Evolutionary conservation across 495 filamentous ascomycete genomes (phyloP), one percentile per base, ranked within the genome.

Genomic region (Aspergillus panamensis): DNA sequence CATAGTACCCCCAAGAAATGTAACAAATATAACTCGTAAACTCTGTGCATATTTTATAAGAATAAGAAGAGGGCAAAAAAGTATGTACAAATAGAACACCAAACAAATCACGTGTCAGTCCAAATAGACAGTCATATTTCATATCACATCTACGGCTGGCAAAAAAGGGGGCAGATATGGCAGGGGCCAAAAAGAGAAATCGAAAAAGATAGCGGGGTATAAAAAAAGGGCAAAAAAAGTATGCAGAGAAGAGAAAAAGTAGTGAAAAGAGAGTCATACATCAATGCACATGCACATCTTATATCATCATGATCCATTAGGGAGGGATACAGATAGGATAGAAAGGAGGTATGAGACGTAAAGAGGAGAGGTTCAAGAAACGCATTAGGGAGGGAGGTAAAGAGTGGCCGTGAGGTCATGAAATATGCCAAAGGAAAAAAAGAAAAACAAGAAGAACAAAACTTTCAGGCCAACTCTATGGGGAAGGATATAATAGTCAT

Each of bases 201-300:
- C 10, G 16, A 48, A 48, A 21, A 48, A 53, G n/a, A 48, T 58
- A 53, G 21, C 61, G 14, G 39, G 39, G 39, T 54, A 45, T 50
- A 51, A 49, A 45, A 31, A 47, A 62, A 54, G 47, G 10, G 32
- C 16, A 52, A 37, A 35, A 45, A 57, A 4, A 40, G 19, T 40
- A 13, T 57, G 33, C 48, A 48, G 54, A 57, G 48, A 44, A 54
- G 39, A 64, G 60, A 40, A 35, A 51, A 44, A 51, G 56, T 25
- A 16, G 51, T 31, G 48, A 43, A 29, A 31, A 51, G 17, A 29
- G 2, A 29, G 39, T 39, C 43, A 45, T 54, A 45, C 30, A 44
- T 53, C 50, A 32, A 54, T 29, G 37, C 19, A 45, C 42, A 21
- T 45, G 42, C 9, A 6, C 42, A 45, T 45, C n/a, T 45, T 16